Conservation (phyloP, 2,329 filamentous ascomycete genomes). For the Colletotrichum tabaci region DNA sequence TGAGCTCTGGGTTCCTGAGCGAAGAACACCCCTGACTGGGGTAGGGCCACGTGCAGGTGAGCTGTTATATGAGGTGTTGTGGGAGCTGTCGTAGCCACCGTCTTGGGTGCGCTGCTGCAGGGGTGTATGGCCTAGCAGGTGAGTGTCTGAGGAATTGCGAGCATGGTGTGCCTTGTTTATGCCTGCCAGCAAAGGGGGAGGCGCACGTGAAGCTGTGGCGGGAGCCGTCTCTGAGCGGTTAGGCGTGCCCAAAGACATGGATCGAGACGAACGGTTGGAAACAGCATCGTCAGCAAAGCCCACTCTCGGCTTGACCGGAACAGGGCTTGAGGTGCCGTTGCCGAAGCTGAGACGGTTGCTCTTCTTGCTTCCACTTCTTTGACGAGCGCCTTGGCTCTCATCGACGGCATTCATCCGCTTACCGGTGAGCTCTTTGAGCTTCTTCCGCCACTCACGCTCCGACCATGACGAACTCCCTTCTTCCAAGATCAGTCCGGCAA, state of each 20-base stretch:
- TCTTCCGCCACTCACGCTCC: conserved; percentile 90
- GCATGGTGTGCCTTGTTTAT: conserved; percentile 54
- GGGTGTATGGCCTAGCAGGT: conserved; percentile 46
- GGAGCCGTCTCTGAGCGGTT: conserved; percentile 67
- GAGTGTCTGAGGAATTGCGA: conserved; percentile 65
- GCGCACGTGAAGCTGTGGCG: conserved; percentile 54
- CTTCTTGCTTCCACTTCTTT: conserved; percentile 71
- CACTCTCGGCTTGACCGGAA: conserved; percentile 60
- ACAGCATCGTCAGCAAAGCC: conserved; percentile 70
- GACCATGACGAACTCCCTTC: conserved; percentile 84
- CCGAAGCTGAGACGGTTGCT: conserved; percentile 71
- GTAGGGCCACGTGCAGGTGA: conserved; percentile 54
- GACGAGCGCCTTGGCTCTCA: conserved; percentile 55
- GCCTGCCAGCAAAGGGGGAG: conserved; percentile 53
- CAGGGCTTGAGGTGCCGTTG: conserved; percentile 50
- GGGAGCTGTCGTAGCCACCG: conserved; percentile 46
- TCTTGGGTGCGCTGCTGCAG: conserved; percentile 46
- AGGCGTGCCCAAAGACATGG: conserved; percentile 61
- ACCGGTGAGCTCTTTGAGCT: conserved; percentile 89
- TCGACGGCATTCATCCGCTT: conserved; percentile 78
- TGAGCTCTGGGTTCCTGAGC: conserved; percentile 60
- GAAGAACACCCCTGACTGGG: conserved; percentile 55
- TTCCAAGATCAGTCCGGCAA: conserved; percentile 83
- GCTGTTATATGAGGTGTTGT: conserved; percentile 50
- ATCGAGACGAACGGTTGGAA: conserved; percentile 67